Evolutionary conservation across 164 flowering plant species (phyloP), one percentile per base, ranked within the genome.

Genomic region (Berberis thunbergii): DNA sequence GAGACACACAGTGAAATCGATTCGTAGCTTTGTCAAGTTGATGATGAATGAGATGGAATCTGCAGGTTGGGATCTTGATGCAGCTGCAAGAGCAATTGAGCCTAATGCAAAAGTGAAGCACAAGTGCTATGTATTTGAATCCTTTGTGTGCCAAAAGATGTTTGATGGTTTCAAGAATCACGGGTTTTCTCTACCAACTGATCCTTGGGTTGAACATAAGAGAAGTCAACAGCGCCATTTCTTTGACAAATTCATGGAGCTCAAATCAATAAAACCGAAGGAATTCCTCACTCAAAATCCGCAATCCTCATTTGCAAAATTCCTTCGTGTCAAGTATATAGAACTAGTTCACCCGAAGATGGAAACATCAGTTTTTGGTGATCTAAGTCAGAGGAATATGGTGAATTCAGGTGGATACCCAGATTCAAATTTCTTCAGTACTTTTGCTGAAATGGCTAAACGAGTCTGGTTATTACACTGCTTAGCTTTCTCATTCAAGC

Each of bases 1-100:
- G 41, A 80, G 77, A 9, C 74, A 76, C 53, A 59, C 80, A 0
- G 9, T 83, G 43, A 78, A 85, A 70, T 90, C 97, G 2, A 64
- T 86, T 0, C 64, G 85, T 4, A 74, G 75, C 50, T 90, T 93
- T 64, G 87, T 83, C 68, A 86, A 79, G 69, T 4, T 79, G 7
- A 68, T 93, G 83, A 71, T 81, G n/a, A 65, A 66, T 9, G 90
- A 85, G 65, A 93, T 93, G 98, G 88, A 76, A 56, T 65, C 79
- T 0, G 83, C 90, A 0, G 68, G 75, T 3, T 93, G 98, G 97
- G 87, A 88, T 70, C 73, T 93, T 7, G 78, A 72, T 43, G 72
- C 75, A 0, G 96, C 94, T 1, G 84, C 83, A 0, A 54, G 68
- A 12, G 68, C 83, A 7, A 72, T 87, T 10, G 81, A 76, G 8